Evolutionary conservation across 73 alveolate genomes (phyloP), one percentile per base, ranked within the genome.

Genomic region (Symbiodinium pilosum): DNA sequence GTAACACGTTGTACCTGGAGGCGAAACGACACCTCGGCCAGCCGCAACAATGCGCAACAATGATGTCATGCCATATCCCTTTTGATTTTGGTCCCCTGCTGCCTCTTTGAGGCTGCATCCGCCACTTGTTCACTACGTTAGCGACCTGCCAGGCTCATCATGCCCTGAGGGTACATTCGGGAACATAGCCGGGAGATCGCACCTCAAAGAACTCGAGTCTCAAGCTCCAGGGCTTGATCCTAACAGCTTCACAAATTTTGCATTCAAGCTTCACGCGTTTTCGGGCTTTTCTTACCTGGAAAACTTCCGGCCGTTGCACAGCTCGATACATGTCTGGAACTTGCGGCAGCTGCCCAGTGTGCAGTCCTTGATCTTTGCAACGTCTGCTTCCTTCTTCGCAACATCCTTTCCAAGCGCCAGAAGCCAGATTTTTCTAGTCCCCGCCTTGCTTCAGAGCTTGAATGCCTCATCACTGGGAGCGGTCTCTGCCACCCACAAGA

Each of bases 201-300:
- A 54, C 95, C 73, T 85, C 81, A 88, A 73, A 24, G 28, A 6
- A 91, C 97, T 51, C 97, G 36, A 21, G 88, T 42, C 71, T 68
- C 97, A 73, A 91, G 51, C 97, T 91, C 97, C 6, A 18, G 1
- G 32, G 97, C 97, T 34, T 91, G 97, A 83, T 91, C 97, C 97
- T 91, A 73, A n/a, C n/a, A n/a, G n/a, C n/a, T n/a, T n/a, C n/a
- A n/a, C n/a, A n/a, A n/a, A n/a, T n/a, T n/a, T n/a, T n/a, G n/a
- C n/a, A n/a, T n/a, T n/a, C n/a, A n/a, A n/a, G n/a, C n/a, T n/a
- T n/a, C n/a, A n/a, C n/a, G n/a, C n/a, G n/a, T n/a, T n/a, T n/a
- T n/a, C n/a, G n/a, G n/a, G n/a, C n/a, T n/a, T n/a, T n/a, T n/a
- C n/a, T n/a, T n/a, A n/a, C n/a, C n/a, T n/a, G n/a, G n/a, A n/a